These are phyloP conservation scores for Dendrobium nobile DNA, from an alignment of 106 monocot species.

Conservation along the genomic window DNA sequence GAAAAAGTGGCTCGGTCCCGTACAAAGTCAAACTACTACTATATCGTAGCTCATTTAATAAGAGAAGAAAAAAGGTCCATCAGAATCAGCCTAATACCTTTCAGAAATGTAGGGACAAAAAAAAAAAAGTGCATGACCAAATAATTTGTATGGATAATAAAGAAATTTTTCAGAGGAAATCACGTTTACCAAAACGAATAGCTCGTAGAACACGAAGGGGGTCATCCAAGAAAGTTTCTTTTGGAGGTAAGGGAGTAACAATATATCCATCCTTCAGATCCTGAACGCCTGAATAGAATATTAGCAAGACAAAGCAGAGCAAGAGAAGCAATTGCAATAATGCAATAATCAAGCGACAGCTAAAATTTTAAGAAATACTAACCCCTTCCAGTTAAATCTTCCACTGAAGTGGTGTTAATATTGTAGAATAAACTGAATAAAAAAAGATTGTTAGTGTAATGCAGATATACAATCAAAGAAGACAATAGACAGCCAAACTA, in stretches of 20 bases:
- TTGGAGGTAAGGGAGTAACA: conserved; percentile 90
- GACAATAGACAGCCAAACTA: not conserved
- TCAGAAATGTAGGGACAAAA: not conserved
- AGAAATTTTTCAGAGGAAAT: not conserved
- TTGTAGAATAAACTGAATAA: conserved; percentile 78
- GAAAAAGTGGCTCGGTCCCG: not conserved
- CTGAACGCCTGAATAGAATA: conserved; percentile 50
- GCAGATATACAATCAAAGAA: not conserved
- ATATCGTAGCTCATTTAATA: not conserved
- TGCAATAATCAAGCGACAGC: not conserved
- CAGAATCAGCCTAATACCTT: not conserved
- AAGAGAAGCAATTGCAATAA: not conserved
- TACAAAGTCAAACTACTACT: not conserved
- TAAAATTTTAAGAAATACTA: conserved; percentile 2
- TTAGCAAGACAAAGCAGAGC: conserved; percentile 6
- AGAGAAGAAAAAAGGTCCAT: not conserved
- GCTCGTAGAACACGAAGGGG: conserved; percentile 97
- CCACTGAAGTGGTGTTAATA: conserved; percentile 72
- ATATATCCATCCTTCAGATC: conserved; percentile 75
- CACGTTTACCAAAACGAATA: conserved; percentile 80
- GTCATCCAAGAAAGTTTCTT: conserved; percentile 87
- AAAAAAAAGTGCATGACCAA: not conserved
- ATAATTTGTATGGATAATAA: not conserved
- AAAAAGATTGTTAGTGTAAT: conserved; percentile 1
- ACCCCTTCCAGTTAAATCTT: conserved; percentile 96